These are phyloP conservation scores for Dalbergia cochinchinensis DNA, from an alignment of 306 rosid genomes.

Conservation along the genomic window DNA sequence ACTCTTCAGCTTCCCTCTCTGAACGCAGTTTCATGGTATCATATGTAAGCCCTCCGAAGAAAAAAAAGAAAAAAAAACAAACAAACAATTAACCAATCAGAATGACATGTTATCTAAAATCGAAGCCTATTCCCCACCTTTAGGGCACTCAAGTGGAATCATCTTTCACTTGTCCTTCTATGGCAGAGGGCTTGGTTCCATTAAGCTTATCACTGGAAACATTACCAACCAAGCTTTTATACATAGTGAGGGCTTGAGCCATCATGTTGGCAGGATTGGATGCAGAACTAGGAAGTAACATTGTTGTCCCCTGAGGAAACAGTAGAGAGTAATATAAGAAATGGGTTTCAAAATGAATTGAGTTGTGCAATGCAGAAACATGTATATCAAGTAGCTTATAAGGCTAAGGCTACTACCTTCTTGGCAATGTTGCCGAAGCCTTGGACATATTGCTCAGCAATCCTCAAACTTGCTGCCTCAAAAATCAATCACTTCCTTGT, in stretches of 20 bases:
- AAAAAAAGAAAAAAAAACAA: no score
- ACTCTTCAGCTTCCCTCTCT: conserved; percentile 68
- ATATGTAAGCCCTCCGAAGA: no score
- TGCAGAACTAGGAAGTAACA: conserved; percentile 92
- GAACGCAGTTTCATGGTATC: no score
- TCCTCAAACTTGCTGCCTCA: conserved; percentile 93
- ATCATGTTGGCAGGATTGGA: conserved; percentile 91
- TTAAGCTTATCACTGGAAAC: conserved; percentile 47
- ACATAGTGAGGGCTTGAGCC: conserved; percentile 93
- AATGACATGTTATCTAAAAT: neutral
- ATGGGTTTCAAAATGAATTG: neutral
- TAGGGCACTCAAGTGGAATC: neutral
- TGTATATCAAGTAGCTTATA: conserved; percentile 13
- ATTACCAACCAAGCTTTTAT: conserved; percentile 78
- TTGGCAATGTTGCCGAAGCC: conserved; percentile 93
- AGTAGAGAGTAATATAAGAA: neutral
- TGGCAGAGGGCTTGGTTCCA: conserved; percentile 45
- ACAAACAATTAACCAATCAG: neutral
- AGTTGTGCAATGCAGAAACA: conserved; percentile 8
- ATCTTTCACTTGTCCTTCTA: conserved; percentile 46
- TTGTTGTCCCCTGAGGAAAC: conserved; percentile 79
- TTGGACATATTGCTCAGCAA: conserved; percentile 90
- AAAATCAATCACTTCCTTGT: conserved; percentile 1
- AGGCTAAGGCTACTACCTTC: conserved; percentile 62
- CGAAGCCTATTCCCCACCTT: neutral